Percentiles rank a stretch among this genome's conserved stretches.
Conservation (phyloP, 768 basidiomycete species). For the Agaricus blazei region DNA sequence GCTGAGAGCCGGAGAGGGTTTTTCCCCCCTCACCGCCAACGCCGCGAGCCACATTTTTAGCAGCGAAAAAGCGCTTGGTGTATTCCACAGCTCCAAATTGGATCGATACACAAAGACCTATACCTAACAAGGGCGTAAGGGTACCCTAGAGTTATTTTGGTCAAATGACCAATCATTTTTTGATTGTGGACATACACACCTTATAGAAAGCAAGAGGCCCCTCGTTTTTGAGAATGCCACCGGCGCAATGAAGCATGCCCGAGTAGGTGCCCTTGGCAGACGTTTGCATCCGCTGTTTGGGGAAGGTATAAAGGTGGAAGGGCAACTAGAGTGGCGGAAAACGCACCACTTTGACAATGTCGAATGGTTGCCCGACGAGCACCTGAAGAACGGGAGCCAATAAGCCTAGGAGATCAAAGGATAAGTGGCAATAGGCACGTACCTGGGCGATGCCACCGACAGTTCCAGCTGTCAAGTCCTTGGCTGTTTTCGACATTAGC, state of each 20-base stretch:
- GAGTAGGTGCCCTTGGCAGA: conserved; percentile 83
- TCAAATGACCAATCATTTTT: neutral
- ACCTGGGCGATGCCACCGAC: conserved; percentile 90
- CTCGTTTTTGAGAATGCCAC: conserved; percentile 86
- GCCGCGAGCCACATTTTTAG: conserved; percentile 53
- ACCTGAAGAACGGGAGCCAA: conserved; percentile 40
- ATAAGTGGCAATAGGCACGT: neutral
- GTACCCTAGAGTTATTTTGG: conserved; percentile 58
- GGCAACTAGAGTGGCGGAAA: neutral
- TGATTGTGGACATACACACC: conserved; percentile 32
- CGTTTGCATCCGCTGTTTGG: conserved; percentile 85
- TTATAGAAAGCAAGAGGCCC: conserved; percentile 96
- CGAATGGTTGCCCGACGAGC: conserved; percentile 91
- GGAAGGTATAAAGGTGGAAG: neutral
- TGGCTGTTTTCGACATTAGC: conserved; percentile 61
- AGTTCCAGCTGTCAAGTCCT: conserved; percentile 87
- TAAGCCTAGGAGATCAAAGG: neutral
- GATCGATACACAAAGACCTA: conserved; percentile 93
- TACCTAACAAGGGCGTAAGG: conserved; percentile 83
- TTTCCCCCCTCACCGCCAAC: conserved; percentile 63
- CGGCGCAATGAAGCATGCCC: conserved; percentile 85
- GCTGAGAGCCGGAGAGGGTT: conserved; percentile 54
- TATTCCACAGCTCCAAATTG: conserved; percentile 91
- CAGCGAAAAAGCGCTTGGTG: conserved; percentile 73
- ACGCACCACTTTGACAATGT: conserved; percentile 94